Conservation (phyloP, 305 asterid genomes). For the Fraxinus sp. region DNA sequence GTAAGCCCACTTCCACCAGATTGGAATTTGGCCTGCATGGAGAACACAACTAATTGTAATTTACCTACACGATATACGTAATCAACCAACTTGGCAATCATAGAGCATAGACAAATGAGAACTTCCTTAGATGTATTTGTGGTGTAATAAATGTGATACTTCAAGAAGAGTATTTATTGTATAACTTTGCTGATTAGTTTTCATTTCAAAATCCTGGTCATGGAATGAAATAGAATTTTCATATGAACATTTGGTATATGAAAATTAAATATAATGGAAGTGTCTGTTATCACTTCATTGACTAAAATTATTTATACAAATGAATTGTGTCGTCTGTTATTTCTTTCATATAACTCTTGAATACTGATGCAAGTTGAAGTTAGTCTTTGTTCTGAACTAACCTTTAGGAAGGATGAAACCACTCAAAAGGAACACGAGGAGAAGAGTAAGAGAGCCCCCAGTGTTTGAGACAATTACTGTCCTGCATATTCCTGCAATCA, state of each 20-base stretch:
- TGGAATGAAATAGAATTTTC: background rate
- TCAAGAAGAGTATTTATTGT: background rate
- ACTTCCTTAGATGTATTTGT: background rate
- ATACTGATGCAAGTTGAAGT: background rate
- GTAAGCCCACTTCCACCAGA: constrained; percentile 62
- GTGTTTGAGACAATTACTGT: constrained; percentile 54
- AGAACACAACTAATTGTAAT: background rate
- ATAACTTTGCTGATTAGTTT: background rate
- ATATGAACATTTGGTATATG: background rate
- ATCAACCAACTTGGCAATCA: background rate
- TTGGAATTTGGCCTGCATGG: constrained; percentile 44
- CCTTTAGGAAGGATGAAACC: constrained; percentile 62
- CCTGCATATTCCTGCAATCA: constrained; percentile 49
- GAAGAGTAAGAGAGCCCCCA: constrained; percentile 51
- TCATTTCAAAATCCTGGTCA: background rate
- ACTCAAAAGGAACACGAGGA: constrained; percentile 50
- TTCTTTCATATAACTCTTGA: background rate
- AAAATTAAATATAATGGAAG: background rate
- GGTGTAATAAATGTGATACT: background rate
- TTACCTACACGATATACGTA: background rate
- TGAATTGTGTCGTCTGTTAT: background rate
- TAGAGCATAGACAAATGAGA: background rate
- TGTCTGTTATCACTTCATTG: background rate
- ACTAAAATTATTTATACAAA: background rate
- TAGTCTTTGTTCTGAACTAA: constrained; percentile 22